Evolutionary conservation across 805 yeast genomes (phyloP), one percentile per base, ranked within the genome.

Genomic region (Suhomyces xylopsoci): DNA sequence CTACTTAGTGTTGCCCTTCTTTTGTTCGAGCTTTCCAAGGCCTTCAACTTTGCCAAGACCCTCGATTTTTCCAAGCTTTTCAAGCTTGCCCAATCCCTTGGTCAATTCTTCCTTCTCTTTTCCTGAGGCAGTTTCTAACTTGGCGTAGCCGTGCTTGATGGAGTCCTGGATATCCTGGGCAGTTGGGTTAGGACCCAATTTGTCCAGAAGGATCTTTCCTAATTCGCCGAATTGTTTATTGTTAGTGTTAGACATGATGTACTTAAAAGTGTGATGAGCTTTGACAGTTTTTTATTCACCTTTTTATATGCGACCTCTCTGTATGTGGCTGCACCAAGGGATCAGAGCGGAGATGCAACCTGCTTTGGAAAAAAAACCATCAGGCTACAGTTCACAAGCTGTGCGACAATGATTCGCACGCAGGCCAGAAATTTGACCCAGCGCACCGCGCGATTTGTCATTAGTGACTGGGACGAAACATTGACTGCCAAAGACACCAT

Each of bases 381-480:
- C 32, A 28, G 32, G 32, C n/a, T n/a, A n/a, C 5, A 28, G n/a
- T 28, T 3, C 10, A 28, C 32, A 28, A 28, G 32, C n/a, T 12
- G 9, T 32, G 36, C 36, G 36, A 32, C 17, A 32, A 32, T 32
- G 36, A 32, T 32, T n/a, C 36, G 36, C 36, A 32, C 36, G 3
- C 36, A 32, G 17, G n/a, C 36, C 36, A 32, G 17, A 32, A 32
- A 32, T 32, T 32, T 32, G 36, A n/a, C 36, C 17, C 17, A 32
- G 8, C 36, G 36, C 36, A 32, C 36, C 36, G 17, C 36, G 17
- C 15, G 52, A 15, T 57, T 14, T 56, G 46, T 83, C 9, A 71
- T 83, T 1, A 65, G 79, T 3, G 90, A 85, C 58, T 85, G 87
- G 84, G 90, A 85, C 62, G 89, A 84, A 43, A 85, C 90, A 0